These are phyloP conservation scores for Aspergillus sp. DNA, from an alignment of 2,329 filamentous ascomycete genomes.

Conservation along the genomic window DNA sequence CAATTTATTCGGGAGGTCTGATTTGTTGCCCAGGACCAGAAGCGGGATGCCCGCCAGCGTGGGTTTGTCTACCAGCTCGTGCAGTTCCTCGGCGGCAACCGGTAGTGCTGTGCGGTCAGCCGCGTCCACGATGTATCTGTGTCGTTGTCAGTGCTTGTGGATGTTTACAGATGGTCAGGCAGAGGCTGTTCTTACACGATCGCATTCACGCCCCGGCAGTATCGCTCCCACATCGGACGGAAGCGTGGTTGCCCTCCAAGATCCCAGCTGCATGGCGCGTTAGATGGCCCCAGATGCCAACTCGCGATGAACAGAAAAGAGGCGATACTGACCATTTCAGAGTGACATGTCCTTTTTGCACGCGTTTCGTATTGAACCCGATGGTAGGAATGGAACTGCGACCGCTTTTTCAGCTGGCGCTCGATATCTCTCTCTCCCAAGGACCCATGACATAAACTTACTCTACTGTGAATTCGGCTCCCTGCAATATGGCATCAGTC, in stretches of 20 bases:
- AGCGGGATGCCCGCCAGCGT: constrained; percentile 83
- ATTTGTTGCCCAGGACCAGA: constrained; percentile 93
- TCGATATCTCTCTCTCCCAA: background rate
- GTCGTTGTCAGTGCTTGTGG: constrained; percentile 4
- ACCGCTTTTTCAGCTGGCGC: constrained; percentile 1
- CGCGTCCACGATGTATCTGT: constrained; percentile 88
- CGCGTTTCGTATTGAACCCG: constrained; percentile 97
- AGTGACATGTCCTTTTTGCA: constrained; percentile 96
- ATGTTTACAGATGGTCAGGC: background rate
- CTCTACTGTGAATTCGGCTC: constrained; percentile 98
- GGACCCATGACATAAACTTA: constrained; percentile 49
- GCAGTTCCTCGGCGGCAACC: constrained; percentile 84
- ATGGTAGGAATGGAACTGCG: constrained; percentile 93
- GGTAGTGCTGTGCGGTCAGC: constrained; percentile 74
- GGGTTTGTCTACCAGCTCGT: constrained; percentile 75
- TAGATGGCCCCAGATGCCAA: background rate
- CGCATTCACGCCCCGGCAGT: constrained; percentile 93
- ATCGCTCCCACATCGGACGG: constrained; percentile 98
- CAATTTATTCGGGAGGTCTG: constrained; percentile 81
- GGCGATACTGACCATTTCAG: constrained; percentile 66
- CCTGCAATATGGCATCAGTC: constrained; percentile 47
- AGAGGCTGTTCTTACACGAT: constrained; percentile 58
- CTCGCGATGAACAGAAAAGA: too few relatives aligned
- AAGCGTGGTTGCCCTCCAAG: constrained; percentile 94
- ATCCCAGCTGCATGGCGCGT: constrained; percentile 62